Percentiles rank a stretch among this genome's conserved stretches.
Conservation (phyloP, 305 asterid species). For the Solanum hybrid region DNA sequence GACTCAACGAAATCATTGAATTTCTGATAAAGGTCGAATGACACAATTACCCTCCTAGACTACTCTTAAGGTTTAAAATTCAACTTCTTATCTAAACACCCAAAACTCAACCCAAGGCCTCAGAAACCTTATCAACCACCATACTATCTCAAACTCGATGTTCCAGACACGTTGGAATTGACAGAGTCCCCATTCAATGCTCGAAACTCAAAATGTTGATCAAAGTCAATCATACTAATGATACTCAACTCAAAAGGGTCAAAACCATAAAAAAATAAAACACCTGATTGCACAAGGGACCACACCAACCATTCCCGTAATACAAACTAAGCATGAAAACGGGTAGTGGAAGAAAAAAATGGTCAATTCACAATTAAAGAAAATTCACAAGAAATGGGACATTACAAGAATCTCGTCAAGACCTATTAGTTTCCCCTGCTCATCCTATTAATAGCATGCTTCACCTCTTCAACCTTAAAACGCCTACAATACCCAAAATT, state of each 20-base stretch:
- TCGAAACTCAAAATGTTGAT: neutral
- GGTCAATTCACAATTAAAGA: neutral
- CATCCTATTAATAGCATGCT: too few species aligned
- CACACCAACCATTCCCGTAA: neutral
- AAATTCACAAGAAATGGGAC: neutral
- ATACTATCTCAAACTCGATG: neutral
- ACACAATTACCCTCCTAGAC: neutral
- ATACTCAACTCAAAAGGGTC: neutral
- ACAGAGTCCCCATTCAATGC: neutral
- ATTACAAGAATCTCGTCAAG: too few species aligned
- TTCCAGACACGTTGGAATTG: neutral
- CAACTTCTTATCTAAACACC: neutral
- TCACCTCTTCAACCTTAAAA: too few species aligned
- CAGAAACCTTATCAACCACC: neutral
- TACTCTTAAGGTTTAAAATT: neutral
- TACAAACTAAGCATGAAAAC: neutral
- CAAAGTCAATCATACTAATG: neutral
- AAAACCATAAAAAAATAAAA: neutral
- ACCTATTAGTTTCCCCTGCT: too few species aligned
- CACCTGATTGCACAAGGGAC: neutral
- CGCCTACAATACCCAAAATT: too few species aligned
- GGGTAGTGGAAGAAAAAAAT: neutral
- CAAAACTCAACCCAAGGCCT: neutral
- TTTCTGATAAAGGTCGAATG: too few species aligned
- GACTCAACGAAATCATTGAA: neutral